Evolutionary conservation across 805 yeast species (phyloP).

Genomic region (Starmerella sirachaensis): DNA sequence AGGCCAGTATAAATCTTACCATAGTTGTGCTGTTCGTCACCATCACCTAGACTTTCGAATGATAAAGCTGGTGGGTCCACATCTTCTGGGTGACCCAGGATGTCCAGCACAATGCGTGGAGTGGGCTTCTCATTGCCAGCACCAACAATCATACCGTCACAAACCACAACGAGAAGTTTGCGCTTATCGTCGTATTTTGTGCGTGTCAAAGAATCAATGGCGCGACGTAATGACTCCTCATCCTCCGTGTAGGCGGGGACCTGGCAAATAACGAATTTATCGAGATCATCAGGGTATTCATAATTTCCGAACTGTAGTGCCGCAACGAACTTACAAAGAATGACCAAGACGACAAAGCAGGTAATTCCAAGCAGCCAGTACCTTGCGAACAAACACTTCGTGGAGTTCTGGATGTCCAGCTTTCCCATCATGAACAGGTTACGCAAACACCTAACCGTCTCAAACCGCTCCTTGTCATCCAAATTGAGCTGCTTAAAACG

Average conservation of each 20-base stretch:
- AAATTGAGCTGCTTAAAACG: slow-evolving; percentile 23
- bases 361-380: slow-evolving; percentile 33
- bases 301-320: slow-evolving; percentile 32
- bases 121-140: slow-evolving; percentile 49
- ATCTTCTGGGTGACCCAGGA: slow-evolving; percentile 41
- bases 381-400: slow-evolving; percentile 32
- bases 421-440: slow-evolving; percentile 33
- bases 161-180: slow-evolving; percentile 42
- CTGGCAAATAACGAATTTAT: slow-evolving; percentile 32
- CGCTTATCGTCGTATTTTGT: slow-evolving; percentile 49
- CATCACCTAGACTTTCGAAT: slow-evolving; percentile 50
- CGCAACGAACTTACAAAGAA: slow-evolving; percentile 31
- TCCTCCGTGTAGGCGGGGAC: slow-evolving; percentile 55
- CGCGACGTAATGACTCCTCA: slow-evolving; percentile 42
- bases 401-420: slow-evolving; percentile 32
- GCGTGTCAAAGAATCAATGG: slow-evolving; percentile 48
- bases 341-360: slow-evolving; percentile 29
- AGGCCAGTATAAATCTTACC: slow-evolving; percentile 51
- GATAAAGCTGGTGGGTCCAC: slow-evolving; percentile 43
- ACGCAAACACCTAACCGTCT: slow-evolving; percentile 29
- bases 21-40: slow-evolving; percentile 50
- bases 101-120: slow-evolving; percentile 44
- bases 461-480: slow-evolving; percentile 20
- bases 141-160: slow-evolving; percentile 54
- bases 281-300: slow-evolving; percentile 30